A percentile compares a stretch with the other conserved stretches of the same genome.
phyloP scores from a whole-genome alignment of 2,329 filamentous ascomycete species.

The Fusarium liriodendri region DNA sequence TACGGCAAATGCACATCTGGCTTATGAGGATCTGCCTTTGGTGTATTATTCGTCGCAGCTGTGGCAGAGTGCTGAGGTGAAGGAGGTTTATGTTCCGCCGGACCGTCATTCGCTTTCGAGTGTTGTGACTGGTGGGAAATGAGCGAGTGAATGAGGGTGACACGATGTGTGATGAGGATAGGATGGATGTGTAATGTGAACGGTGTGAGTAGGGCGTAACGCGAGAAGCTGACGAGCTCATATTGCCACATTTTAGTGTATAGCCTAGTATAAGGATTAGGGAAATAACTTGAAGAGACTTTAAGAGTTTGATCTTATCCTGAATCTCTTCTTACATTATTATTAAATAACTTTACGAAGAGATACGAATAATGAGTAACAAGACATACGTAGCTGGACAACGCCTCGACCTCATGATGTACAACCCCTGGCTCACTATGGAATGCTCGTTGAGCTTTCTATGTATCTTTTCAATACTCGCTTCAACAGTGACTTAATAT shows the following conservation, averaged over 20 bases:
- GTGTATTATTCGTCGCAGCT: conserved; percentile 44
- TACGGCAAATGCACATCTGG: conserved; percentile 26
- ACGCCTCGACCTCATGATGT: not conserved
- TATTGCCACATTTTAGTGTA: not conserved
- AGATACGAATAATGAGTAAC: not conserved
- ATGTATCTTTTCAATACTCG: not conserved
- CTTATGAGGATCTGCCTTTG: conserved; percentile 43
- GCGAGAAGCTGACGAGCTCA: not conserved
- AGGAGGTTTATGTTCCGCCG: conserved; percentile 34
- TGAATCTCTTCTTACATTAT: not conserved
- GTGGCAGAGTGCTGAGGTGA: conserved; percentile 44
- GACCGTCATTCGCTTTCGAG: conserved; percentile 39
- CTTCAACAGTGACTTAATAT: not conserved
- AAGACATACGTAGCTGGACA: not conserved
- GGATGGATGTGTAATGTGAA: not conserved
- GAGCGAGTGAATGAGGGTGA: not conserved
- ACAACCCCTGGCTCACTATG: not conserved
- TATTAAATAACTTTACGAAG: not conserved
- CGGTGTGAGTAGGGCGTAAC: not conserved
- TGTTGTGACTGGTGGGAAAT: not conserved
- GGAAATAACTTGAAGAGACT: not conserved
- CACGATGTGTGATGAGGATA: not conserved
- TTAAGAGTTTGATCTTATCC: not conserved
- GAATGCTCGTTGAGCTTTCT: not conserved
- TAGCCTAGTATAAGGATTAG: not conserved